Conservation (phyloP, 805 yeast species). For the Saturnispora galanensis region DNA sequence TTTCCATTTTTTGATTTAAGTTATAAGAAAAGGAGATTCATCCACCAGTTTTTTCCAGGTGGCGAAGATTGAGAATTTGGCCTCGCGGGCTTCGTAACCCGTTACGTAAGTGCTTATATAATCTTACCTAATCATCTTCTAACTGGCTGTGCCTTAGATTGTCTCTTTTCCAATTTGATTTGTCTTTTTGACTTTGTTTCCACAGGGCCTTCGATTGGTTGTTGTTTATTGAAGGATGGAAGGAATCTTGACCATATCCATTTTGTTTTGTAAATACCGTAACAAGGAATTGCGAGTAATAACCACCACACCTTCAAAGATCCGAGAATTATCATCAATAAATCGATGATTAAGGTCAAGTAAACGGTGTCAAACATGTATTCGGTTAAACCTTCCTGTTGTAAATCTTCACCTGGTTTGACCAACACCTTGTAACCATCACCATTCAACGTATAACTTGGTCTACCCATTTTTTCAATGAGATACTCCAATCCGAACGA, state of each 20-base stretch:
- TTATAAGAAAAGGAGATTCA: not conserved
- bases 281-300: slow-evolving; percentile 42
- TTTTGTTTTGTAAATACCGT: slow-evolving; percentile 37
- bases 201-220: slow-evolving; percentile 2
- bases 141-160: slow-evolving; percentile 12
- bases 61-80: not conserved
- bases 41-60: not conserved
- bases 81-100: slow-evolving; percentile 2
- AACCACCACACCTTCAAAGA: slow-evolving; percentile 52
- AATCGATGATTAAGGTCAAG: slow-evolving; percentile 48
- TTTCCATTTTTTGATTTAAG: slow-evolving; percentile 5
- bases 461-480: slow-evolving; percentile 54
- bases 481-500: slow-evolving; percentile 36
- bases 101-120: not conserved
- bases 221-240: not conserved
- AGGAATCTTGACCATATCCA: slow-evolving; percentile 21
- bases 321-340: slow-evolving; percentile 46
- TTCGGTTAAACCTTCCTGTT: slow-evolving; percentile 57
- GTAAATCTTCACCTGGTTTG: slow-evolving; percentile 51
- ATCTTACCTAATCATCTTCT: slow-evolving; percentile 9
- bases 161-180: slow-evolving; percentile 30
- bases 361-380: slow-evolving; percentile 64
- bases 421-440: slow-evolving; percentile 34
- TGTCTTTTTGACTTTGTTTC: slow-evolving; percentile 27
- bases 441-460: slow-evolving; percentile 31